phyloP scores from a whole-genome alignment of 176 grass and related monocot species.

The Neostapfia colusana region DNA sequence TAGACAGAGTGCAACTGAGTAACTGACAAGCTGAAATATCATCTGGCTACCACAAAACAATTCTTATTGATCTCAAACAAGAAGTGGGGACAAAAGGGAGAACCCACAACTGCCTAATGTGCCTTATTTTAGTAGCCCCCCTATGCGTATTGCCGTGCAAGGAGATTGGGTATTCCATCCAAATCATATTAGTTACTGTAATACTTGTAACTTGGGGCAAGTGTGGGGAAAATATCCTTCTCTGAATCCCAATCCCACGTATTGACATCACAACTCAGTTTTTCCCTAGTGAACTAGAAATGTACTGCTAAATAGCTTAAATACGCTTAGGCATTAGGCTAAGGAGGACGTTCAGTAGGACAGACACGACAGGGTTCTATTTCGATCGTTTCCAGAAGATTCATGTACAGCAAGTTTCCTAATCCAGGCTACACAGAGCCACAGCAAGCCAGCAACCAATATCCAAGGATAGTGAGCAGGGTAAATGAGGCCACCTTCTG shows the following conservation, averaged over 20 bases:
- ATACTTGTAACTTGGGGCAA: neutral
- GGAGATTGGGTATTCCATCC: neutral
- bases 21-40: neutral
- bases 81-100: neutral
- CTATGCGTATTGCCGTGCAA: neutral
- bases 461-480: neutral
- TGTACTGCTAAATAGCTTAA: neutral
- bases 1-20: neutral
- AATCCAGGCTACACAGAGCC: neutral
- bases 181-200: neutral
- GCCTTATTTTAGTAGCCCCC: no score
- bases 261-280: neutral
- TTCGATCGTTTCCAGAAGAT: neutral
- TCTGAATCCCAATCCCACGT: neutral
- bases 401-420: neutral
- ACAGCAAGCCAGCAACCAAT: neutral
- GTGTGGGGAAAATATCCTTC: neutral
- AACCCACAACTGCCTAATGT: neutral
- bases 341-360: neutral
- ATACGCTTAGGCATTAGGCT: neutral
- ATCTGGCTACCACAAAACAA: neutral
- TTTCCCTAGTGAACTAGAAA: neutral
- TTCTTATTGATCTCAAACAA: neutral
- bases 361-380: neutral
- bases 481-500: conserved; percentile 53